Evolutionary conservation across 1,139 yeast genomes (phyloP).

Genomic region (Debaryomycetaceae sp.): DNA sequence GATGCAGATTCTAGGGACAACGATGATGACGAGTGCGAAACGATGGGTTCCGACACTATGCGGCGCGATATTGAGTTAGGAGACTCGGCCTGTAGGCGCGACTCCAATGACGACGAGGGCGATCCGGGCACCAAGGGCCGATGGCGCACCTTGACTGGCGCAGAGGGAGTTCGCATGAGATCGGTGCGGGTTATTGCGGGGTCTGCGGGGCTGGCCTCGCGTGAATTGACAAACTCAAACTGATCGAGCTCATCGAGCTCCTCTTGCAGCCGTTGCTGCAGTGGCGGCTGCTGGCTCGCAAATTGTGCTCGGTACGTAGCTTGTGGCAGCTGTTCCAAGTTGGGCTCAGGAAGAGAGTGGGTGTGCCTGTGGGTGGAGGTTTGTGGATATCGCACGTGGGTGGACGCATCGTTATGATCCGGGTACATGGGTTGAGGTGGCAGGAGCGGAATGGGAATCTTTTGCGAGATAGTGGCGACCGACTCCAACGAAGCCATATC

Average conservation of each 20-base stretch:
- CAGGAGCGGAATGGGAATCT: slow-evolving; percentile 2
- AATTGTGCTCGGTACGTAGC: too few species aligned
- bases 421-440: neutral
- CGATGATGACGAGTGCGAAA: slow-evolving; percentile 5
- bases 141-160: too few species aligned
- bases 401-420: neutral
- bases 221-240: slow-evolving; percentile 2
- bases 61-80: too few species aligned
- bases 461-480: slow-evolving; percentile 8
- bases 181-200: too few species aligned
- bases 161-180: too few species aligned
- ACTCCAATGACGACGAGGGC: too few species aligned
- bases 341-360: slow-evolving; percentile 6
- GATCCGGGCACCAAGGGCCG: too few species aligned
- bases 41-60: slow-evolving; percentile 5
- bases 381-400: neutral
- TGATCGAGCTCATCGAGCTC: slow-evolving; percentile 4
- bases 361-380: slow-evolving; percentile 3
- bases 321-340: slow-evolving; percentile 5
- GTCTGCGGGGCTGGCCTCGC: too few species aligned
- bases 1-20: neutral
- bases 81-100: too few species aligned
- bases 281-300: neutral
- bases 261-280: slow-evolving; percentile 1
- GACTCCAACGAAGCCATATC: slow-evolving; percentile 9